phyloP scores from a whole-genome alignment of 2,329 filamentous ascomycete genomes.

The Penicillium sp. region DNA sequence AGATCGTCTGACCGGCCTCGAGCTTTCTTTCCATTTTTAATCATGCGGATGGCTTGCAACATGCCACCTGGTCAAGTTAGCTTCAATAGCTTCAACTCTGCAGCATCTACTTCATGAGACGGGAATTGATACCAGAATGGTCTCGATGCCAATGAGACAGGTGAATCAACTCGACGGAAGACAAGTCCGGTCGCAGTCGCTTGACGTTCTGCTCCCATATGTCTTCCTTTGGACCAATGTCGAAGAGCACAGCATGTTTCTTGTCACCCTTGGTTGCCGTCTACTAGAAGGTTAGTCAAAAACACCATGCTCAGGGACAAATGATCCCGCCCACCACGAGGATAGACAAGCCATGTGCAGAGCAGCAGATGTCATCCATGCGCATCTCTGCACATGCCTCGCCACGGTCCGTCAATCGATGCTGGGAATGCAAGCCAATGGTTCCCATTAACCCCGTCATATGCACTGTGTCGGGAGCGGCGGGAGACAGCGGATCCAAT shows the following conservation, averaged over 20 bases:
- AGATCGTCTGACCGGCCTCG: slow-evolving; percentile 25
- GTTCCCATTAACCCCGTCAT: slow-evolving; percentile 42
- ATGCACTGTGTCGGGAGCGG: slow-evolving; percentile 41
- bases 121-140: slow-evolving; percentile 44
- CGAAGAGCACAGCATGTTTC: slow-evolving; percentile 49
- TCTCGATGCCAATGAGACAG: slow-evolving; percentile 54
- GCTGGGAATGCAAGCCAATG: slow-evolving; percentile 36
- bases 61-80: slow-evolving; percentile 40
- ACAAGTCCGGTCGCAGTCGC: slow-evolving; percentile 41
- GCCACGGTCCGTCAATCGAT: slow-evolving; percentile 35
- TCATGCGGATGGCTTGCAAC: slow-evolving; percentile 45
- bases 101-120: neutral
- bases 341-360: slow-evolving; percentile 51
- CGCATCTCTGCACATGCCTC: slow-evolving; percentile 43
- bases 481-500: slow-evolving; percentile 49
- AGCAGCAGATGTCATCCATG: slow-evolving; percentile 50
- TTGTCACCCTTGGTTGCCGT: slow-evolving; percentile 44
- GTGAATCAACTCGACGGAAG: slow-evolving; percentile 45
- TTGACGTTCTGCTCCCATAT: slow-evolving; percentile 48
- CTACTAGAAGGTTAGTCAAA: slow-evolving; percentile 22
- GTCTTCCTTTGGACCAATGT: slow-evolving; percentile 50
- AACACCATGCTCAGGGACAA: neutral
- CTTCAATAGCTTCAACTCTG: neutral
- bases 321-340: slow-evolving; percentile 40
- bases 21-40: slow-evolving; percentile 39